Base-by-base conservation (phyloP, 208 protist species). In the Porcisia hertigi region DNA sequence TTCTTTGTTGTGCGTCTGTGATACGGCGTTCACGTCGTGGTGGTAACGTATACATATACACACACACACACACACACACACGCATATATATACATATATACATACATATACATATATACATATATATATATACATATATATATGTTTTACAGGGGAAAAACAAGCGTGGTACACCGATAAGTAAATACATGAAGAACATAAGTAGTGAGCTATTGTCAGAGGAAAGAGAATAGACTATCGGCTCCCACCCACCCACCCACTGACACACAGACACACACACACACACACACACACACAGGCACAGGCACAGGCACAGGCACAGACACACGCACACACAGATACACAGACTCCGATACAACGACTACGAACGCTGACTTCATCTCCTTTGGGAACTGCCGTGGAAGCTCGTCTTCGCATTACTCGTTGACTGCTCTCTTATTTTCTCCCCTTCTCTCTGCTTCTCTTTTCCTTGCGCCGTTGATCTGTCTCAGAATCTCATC, bases 401-500 rank as follows among this genome's bases (percentile, higher is more conserved):
- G 39, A 25, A 30, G 34, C 16, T 66, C n/a, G 18, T 66, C 39
- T 20, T 45, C n/a, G 6, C 39, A 66, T 41, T 14, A 1, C n/a
- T 54, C 16, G 20, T 3, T 39, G 8, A n/a, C 25, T 70, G 65
- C 65, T 53, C 34, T 57, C 47, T 60, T 41, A 41, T 69, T 75
- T 69, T 25, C 71, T 60, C 59, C 54, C 54, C n/a, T 47, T 62
- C 73, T 60, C 39, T 59, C 49, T 36, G 7, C 25, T 3, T 41
- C 30, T 39, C 54, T 36, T 49, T 59, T 20, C 8, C 39, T 36
- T 7, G 18, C 53, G 45, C 59, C 34, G 23, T 66, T 36, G 14
- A 3, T n/a, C n/a, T n/a, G n/a, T n/a, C n/a, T n/a, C n/a, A n/a
- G n/a, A n/a, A n/a, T n/a, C n/a, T n/a, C n/a, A n/a, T n/a, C n/a